These are phyloP conservation scores for Melanogaster broomeanus DNA, from an alignment of 768 basidiomycete species.

Conservation along the genomic window DNA sequence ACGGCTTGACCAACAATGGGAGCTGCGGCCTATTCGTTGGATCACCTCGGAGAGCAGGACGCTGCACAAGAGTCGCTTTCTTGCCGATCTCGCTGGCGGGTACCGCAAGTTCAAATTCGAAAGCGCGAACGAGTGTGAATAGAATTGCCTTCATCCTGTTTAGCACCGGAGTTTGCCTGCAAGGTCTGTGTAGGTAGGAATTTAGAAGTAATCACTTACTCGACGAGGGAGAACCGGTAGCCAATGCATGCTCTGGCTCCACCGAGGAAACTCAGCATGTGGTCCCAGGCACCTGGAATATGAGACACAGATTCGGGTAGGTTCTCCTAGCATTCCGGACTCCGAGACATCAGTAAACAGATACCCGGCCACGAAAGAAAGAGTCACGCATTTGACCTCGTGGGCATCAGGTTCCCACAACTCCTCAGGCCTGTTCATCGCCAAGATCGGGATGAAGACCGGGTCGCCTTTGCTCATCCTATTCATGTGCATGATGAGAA, in stretches of 20 bases:
- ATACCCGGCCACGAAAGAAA: background rate
- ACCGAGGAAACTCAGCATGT: too few species aligned
- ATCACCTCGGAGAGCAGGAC: constrained; percentile 45
- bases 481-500: background rate
- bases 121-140: too few species aligned
- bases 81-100: constrained; percentile 40
- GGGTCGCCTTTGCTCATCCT: constrained; percentile 45
- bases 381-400: constrained; percentile 50
- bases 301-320: too few species aligned
- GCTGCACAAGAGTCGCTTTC: constrained; percentile 35
- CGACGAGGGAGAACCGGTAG: too few species aligned
- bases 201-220: too few species aligned
- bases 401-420: constrained; percentile 62
- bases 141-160: too few species aligned
- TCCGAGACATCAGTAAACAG: background rate
- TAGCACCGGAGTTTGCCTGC: too few species aligned
- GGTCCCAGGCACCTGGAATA: too few species aligned
- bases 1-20: constrained; percentile 38
- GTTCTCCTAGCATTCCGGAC: too few species aligned
- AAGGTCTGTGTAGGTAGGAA: too few species aligned
- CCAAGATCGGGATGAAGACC: constrained; percentile 51
- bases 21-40: constrained; percentile 40
- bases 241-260: too few species aligned
- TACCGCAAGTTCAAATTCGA: constrained; percentile 53
- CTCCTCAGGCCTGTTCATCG: constrained; percentile 48